Percentiles rank a stretch among this genome's conserved stretches.
These are phyloP conservation scores for Cryptococcus sp. DNA, from an alignment of 1,284 basidiomycete species.

Conservation along the genomic window DNA sequence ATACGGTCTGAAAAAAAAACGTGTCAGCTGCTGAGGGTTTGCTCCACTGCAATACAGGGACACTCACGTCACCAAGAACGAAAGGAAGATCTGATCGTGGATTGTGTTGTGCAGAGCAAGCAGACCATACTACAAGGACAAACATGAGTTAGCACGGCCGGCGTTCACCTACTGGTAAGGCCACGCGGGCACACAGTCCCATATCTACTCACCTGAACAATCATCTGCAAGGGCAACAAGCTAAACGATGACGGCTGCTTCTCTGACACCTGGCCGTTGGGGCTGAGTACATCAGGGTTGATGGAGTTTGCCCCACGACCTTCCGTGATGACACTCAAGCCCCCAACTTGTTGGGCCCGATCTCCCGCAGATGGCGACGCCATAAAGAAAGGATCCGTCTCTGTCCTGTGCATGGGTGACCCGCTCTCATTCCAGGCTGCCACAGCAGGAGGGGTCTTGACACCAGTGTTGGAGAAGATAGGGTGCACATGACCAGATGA, in stretches of 20 bases:
- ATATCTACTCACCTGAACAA: constrained; percentile 34
- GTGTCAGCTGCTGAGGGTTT: constrained; percentile 7
- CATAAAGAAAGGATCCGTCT: constrained; percentile 37
- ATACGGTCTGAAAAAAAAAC: constrained; percentile 33
- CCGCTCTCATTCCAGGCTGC: constrained; percentile 21
- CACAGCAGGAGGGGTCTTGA: constrained; percentile 35
- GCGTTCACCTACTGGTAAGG: neutral
- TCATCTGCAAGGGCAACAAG: constrained; percentile 44
- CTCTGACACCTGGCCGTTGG: constrained; percentile 15
- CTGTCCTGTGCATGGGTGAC: constrained; percentile 5
- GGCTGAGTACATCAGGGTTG: constrained; percentile 3
- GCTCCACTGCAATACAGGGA: neutral
- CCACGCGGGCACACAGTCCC: no score
- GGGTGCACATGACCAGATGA: constrained; percentile 44
- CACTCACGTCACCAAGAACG: constrained; percentile 49
- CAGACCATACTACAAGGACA: constrained; percentile 41
- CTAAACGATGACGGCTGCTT: constrained; percentile 38
- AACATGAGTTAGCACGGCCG: constrained; percentile 4
- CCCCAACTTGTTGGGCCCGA: constrained; percentile 16
- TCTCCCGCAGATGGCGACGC: constrained; percentile 16
- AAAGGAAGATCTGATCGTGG: constrained; percentile 50
- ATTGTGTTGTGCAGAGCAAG: constrained; percentile 50
- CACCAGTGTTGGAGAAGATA: constrained; percentile 50
- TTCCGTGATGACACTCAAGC: constrained; percentile 46
- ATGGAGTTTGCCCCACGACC: constrained; percentile 10